A percentile compares a stretch with the other conserved stretches of the same genome.
Evolutionary conservation across 176 grass and related monocot genomes (phyloP).

Genomic region (Musa troglodytarum): DNA sequence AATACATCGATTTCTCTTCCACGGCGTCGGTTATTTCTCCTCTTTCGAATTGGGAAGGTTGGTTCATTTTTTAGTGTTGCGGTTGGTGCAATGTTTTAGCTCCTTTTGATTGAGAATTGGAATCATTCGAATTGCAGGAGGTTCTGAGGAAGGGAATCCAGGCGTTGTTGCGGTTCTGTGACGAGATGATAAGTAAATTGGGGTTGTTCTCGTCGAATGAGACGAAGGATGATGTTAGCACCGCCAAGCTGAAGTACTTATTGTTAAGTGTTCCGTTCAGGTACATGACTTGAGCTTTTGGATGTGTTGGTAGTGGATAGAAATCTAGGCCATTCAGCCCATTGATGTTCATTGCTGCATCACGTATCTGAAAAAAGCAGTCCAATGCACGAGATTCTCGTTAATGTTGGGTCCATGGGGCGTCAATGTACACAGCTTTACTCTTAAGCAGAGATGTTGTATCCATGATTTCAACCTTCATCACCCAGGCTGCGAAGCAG

Average conservation of each 20-base stretch:
- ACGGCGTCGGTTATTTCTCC: background rate
- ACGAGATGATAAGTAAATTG: slow-evolving; percentile 80
- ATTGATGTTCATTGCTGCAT: too few relatives aligned
- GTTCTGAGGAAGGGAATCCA: slow-evolving; percentile 50
- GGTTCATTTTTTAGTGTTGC: too few relatives aligned
- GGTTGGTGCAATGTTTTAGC: background rate
- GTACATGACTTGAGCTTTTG: background rate
- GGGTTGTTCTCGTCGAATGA: slow-evolving; percentile 83
- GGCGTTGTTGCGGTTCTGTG: slow-evolving; percentile 59
- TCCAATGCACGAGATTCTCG: too few relatives aligned
- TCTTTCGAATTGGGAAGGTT: background rate
- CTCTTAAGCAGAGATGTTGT: too few relatives aligned
- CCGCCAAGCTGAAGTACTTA: slow-evolving; percentile 82
- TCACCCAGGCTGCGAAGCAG: background rate
- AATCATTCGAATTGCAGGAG: slow-evolving; percentile 7
- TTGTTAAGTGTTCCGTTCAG: slow-evolving; percentile 26
- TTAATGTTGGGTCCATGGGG: too few relatives aligned
- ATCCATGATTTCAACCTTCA: too few relatives aligned
- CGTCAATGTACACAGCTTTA: too few relatives aligned
- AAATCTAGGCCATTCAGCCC: too few relatives aligned
- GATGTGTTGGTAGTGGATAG: too few relatives aligned
- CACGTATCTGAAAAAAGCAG: too few relatives aligned
- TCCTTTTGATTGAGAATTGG: background rate
- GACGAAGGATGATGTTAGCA: slow-evolving; percentile 91
- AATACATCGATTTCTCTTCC: background rate